A percentile compares a stretch with the other conserved stretches of the same genome.
These are phyloP conservation scores for Ephemerocybe angulata DNA, from an alignment of 768 basidiomycete species.

Conservation along the genomic window DNA sequence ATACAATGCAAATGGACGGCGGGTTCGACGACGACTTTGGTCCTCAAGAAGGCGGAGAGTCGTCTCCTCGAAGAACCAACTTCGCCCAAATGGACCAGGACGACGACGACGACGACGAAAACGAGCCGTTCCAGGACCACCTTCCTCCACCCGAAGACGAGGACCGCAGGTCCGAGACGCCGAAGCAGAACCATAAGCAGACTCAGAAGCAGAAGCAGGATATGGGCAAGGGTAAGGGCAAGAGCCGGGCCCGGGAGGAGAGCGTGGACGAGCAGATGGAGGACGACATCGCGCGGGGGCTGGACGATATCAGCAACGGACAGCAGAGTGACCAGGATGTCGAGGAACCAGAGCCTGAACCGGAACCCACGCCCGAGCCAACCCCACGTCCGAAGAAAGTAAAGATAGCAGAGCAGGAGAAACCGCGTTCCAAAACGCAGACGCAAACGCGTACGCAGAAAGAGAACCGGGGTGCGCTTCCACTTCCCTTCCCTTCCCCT, in stretches of 20 bases:
- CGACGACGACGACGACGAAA: constrained; percentile 40
- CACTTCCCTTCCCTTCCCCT: background rate
- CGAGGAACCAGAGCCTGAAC: constrained; percentile 15
- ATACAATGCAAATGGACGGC: constrained; percentile 23
- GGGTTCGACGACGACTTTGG: no score
- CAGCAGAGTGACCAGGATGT: constrained; percentile 21
- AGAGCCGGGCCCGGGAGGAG: constrained; percentile 32
- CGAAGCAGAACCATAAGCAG: constrained; percentile 26
- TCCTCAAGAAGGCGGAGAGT: constrained; percentile 18
- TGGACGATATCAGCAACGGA: constrained; percentile 31
- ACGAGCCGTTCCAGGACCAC: constrained; percentile 13
- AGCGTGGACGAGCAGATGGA: constrained; percentile 43
- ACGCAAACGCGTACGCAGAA: constrained; percentile 32
- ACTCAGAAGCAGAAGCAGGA: no score
- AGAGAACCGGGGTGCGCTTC: constrained; percentile 37
- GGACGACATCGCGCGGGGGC: constrained; percentile 39
- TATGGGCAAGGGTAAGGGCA: no score
- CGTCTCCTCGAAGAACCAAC: constrained; percentile 34
- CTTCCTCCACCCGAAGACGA: no score
- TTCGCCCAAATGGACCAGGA: constrained; percentile 50
- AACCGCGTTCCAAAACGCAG: constrained; percentile 20
- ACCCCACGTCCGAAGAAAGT: constrained; percentile 37
- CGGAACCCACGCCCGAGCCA: constrained; percentile 21
- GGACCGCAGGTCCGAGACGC: constrained; percentile 19
- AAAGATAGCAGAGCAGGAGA: constrained; percentile 22